These are phyloP conservation scores for Leccinum arenicola DNA, from an alignment of 768 basidiomycete genomes.

Conservation along the genomic window DNA sequence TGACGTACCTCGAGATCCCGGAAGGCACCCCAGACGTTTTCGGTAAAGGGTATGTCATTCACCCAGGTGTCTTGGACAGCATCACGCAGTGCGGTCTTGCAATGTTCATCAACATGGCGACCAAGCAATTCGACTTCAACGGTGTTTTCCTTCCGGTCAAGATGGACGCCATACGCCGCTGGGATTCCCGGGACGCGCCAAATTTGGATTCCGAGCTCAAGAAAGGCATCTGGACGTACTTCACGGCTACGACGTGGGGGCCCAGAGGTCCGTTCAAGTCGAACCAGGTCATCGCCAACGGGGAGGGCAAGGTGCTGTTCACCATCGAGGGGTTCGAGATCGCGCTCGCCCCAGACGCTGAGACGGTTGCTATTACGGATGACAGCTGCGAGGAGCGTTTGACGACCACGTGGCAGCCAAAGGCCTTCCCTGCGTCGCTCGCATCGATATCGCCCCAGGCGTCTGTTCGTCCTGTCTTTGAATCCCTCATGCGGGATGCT, in stretches of 20 bases:
- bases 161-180: conserved; percentile 30
- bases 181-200: conserved; percentile 26
- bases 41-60: conserved; percentile 30
- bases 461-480: conserved; percentile 17
- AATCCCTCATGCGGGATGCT: conserved; percentile 15
- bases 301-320: conserved; percentile 29
- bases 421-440: conserved; percentile 25
- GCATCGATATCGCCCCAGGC: background rate
- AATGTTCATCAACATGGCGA: conserved; percentile 29
- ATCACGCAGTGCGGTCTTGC: conserved; percentile 24
- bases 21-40: conserved; percentile 28
- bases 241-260: conserved; percentile 22
- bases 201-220: conserved; percentile 26
- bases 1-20: conserved; percentile 23
- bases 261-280: conserved; percentile 23
- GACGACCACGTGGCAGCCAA: conserved; percentile 32
- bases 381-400: conserved; percentile 29
- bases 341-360: conserved; percentile 28
- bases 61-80: conserved; percentile 34
- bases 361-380: conserved; percentile 26
- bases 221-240: conserved; percentile 32
- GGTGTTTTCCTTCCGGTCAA: conserved; percentile 32
- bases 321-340: conserved; percentile 36
- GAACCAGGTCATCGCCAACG: conserved; percentile 28
- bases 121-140: conserved; percentile 31